A percentile compares a stretch with the other conserved stretches of the same genome.
These are phyloP conservation scores for Kwoniella sp. DNA, from an alignment of 768 basidiomycete species.

Conservation along the genomic window DNA sequence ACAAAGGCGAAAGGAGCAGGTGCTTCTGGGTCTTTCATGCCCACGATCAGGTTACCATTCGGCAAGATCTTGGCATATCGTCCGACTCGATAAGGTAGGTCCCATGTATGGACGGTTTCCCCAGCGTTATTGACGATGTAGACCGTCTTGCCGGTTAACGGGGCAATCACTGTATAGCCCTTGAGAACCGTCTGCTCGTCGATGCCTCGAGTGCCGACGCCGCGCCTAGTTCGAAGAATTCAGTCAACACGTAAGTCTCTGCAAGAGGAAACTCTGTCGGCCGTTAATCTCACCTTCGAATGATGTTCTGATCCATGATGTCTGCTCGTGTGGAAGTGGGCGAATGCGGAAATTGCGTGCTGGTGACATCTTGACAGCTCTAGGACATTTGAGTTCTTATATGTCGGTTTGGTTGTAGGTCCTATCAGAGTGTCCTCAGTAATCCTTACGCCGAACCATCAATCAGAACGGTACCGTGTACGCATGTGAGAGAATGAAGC, in stretches of 20 bases:
- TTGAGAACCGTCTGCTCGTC: constrained; percentile 23
- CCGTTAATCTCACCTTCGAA: constrained; percentile 12
- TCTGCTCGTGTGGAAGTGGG: background rate
- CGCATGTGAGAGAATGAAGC: too few species aligned
- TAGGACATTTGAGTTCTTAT: too few species aligned
- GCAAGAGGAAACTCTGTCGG: too few species aligned
- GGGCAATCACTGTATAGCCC: constrained; percentile 27
- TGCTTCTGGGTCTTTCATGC: constrained; percentile 30
- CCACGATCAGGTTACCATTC: constrained; percentile 26
- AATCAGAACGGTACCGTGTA: too few species aligned
- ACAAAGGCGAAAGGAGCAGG: constrained; percentile 28
- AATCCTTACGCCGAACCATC: too few species aligned
- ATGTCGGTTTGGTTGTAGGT: too few species aligned
- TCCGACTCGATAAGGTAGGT: constrained; percentile 26
- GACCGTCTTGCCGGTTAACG: constrained; percentile 26
- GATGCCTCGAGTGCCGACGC: constrained; percentile 24
- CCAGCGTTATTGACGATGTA: constrained; percentile 27
- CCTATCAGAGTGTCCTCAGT: too few species aligned
- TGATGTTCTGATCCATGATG: constrained; percentile 31
- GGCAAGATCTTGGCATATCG: constrained; percentile 23
- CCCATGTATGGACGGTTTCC: constrained; percentile 19
- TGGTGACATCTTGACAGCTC: background rate
- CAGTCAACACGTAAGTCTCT: too few species aligned
- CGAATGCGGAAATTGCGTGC: background rate
- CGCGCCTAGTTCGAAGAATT: constrained; percentile 9